phyloP scores from a whole-genome alignment of 345 rosid genomes.

The Citrus sp. region DNA sequence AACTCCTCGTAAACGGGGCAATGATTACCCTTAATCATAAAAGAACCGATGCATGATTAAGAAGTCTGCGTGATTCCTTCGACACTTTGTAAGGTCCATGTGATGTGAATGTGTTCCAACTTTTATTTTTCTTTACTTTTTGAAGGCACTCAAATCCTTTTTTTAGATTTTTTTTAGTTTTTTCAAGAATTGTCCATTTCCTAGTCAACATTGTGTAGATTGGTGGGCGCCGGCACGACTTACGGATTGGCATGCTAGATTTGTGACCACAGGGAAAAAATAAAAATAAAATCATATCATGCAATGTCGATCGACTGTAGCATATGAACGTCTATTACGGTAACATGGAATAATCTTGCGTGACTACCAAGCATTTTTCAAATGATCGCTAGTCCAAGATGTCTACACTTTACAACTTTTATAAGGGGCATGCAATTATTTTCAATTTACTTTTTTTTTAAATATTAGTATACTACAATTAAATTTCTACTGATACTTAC shows the following conservation, averaged over 20 bases:
- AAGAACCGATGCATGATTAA: neutral
- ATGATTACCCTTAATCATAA: slow-evolving; percentile 6
- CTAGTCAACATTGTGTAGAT: neutral
- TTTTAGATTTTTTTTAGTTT: too few relatives aligned
- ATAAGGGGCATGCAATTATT: too few relatives aligned
- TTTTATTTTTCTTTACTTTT: neutral
- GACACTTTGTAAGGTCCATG: slow-evolving; percentile 4
- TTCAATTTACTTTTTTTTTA: too few relatives aligned
- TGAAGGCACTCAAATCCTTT: neutral
- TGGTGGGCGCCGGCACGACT: neutral
- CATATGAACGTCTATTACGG: too few relatives aligned
- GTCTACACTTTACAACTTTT: too few relatives aligned
- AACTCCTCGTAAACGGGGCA: slow-evolving; percentile 6
- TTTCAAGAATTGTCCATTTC: neutral
- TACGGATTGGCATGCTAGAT: too few relatives aligned
- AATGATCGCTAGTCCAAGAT: too few relatives aligned
- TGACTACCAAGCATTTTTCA: too few relatives aligned
- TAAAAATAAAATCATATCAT: too few relatives aligned
- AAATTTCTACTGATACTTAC: fast-evolving
- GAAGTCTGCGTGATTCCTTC: slow-evolving; percentile 1
- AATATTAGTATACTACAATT: fast-evolving
- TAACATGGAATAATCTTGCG: too few relatives aligned
- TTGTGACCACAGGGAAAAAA: too few relatives aligned
- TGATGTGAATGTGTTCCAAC: neutral
- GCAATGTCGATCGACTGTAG: too few relatives aligned